Percentiles rank a stretch among this genome's conserved stretches.
phyloP scores from a whole-genome alignment of 1,284 basidiomycete species.

The Rhodotorula mucilaginosa region DNA sequence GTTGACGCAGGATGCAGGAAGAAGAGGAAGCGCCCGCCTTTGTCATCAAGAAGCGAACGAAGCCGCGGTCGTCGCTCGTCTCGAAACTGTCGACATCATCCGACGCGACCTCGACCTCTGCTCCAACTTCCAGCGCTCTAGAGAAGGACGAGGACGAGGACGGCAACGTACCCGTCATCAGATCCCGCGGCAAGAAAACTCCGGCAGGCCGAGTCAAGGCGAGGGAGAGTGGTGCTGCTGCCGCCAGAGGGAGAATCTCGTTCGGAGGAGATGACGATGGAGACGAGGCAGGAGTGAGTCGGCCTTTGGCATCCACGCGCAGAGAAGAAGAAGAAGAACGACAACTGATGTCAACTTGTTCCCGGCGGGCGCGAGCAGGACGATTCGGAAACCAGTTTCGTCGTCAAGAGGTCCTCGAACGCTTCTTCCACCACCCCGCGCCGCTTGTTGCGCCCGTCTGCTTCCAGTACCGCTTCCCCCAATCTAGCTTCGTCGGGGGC shows the following conservation, averaged over 20 bases:
- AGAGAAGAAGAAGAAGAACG: not conserved
- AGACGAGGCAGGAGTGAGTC: conserved; percentile 4
- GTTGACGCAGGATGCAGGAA: conserved; percentile 10
- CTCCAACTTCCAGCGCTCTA: not conserved
- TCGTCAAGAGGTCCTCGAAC: conserved; percentile 23
- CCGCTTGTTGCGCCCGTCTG: conserved; percentile 6
- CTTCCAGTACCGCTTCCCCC: not conserved
- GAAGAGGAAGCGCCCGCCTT: conserved; percentile 8
- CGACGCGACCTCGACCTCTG: not conserved
- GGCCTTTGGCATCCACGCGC: not conserved
- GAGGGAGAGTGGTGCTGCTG: not conserved
- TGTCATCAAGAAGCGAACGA: conserved; percentile 34
- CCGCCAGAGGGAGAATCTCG: conserved; percentile 19
- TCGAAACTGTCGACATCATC: not conserved
- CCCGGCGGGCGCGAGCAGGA: not conserved
- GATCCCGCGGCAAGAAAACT: conserved; percentile 27
- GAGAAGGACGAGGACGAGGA: conserved; percentile 9
- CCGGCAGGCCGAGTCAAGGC: conserved; percentile 25
- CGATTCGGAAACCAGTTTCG: conserved; percentile 2
- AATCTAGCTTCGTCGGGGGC: not conserved
- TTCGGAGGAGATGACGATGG: conserved; percentile 21
- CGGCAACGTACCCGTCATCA: conserved; percentile 28
- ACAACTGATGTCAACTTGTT: not conserved
- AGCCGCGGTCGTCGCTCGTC: conserved; percentile 3
- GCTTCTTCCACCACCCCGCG: conserved; percentile 11